Base-by-base conservation (phyloP, 75 land plant genomes). In the Isoetes taiwanensis region DNA sequence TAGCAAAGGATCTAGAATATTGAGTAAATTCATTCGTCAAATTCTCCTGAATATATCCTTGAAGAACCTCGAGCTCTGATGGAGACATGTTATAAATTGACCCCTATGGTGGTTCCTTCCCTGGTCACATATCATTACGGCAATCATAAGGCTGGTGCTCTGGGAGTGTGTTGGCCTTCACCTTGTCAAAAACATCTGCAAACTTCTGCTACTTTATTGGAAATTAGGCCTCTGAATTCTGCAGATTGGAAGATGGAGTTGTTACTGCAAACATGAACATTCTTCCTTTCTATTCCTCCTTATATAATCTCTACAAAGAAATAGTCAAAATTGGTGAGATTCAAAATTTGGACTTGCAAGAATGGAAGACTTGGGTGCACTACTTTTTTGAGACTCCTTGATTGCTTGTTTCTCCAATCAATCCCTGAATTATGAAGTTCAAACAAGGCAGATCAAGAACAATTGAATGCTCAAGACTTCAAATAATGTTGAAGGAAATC, bases 101-200 rank as follows among this genome's bases (percentile, higher is more conserved):
- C 10, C 63, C n/a, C 28, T 14, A 61, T 38, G 63, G 58, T 40
- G 63, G 63, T 23, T 17, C 28, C 59, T 42, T 61, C 14, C 63
- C 58, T 17, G 11, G 54, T 24, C 19, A 8, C 21, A 38, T 26
- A 38, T 61, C 63, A 61, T 43, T 61, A 24, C 58, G 59, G 31
- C 63, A 61, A 46, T 61, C 58, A 46, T 61, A 61, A 26, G 63
- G n/a, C n/a, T n/a, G n/a, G n/a, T n/a, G n/a, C n/a, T n/a, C n/a
- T n/a, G n/a, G n/a, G n/a, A n/a, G n/a, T 61, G 9, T 41, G 46
- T 28, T 61, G 46, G 63, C 63, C 30, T 61, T 41, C 54, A 50
- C 59, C 46, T 61, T 61, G 30, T 61, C 30, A 28, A 61, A n/a
- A 61, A 31, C 42, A 57, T 43, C 46, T 17, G n/a, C 12, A 3